phyloP scores from a whole-genome alignment of 345 rosid species.

The Pseudoturritis turrita region DNA sequence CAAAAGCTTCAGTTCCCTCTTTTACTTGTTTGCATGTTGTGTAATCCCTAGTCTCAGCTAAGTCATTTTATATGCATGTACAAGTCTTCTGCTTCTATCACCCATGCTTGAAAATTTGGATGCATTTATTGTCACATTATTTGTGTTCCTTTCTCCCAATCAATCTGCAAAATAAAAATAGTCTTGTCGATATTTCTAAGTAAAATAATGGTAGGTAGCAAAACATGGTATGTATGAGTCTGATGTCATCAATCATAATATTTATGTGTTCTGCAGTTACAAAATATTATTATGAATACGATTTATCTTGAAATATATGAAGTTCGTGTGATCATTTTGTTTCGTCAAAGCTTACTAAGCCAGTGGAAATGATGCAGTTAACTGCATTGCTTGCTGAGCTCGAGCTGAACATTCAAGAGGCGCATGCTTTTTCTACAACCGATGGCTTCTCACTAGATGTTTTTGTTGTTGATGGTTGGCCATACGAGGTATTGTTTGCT shows the following conservation, averaged over 20 bases:
- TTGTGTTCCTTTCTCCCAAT: neutral
- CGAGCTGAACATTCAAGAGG: slow-evolving; percentile 97
- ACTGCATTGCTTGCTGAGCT: slow-evolving; percentile 85
- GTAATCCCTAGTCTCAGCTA: no score
- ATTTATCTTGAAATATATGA: neutral
- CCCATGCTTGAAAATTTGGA: neutral
- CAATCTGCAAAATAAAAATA: neutral
- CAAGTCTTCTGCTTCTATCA: neutral
- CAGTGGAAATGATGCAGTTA: slow-evolving; percentile 50
- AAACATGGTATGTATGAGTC: neutral
- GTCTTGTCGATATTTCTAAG: neutral
- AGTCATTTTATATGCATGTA: no score
- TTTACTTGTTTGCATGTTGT: no score
- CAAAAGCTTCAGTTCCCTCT: neutral
- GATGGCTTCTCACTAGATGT: slow-evolving; percentile 97
- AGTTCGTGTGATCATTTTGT: neutral
- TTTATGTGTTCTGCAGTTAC: neutral
- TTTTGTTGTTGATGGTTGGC: slow-evolving; percentile 99
- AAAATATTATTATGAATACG: neutral
- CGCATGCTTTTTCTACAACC: slow-evolving; percentile 90
- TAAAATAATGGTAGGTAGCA: neutral
- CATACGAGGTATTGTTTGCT: slow-evolving; percentile 64
- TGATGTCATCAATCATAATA: neutral
- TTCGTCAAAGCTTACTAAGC: slow-evolving; percentile 13
- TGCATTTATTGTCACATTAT: neutral